A percentile compares a stretch with the other conserved stretches of the same genome.
Conservation (phyloP, 495 filamentous ascomycete genomes). For the Neurospora cerealis region DNA sequence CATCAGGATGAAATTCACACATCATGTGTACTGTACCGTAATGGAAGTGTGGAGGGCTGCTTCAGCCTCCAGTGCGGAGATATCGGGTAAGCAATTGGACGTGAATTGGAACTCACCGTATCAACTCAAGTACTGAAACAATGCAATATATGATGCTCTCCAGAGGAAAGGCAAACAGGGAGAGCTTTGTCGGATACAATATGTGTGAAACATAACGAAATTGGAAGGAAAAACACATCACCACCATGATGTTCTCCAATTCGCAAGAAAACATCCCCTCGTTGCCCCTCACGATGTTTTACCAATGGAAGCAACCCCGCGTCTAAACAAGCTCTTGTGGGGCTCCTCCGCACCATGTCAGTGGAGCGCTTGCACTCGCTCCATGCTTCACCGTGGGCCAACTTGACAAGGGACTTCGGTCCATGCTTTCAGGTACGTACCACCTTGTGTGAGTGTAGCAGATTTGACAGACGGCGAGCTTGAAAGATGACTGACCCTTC, state of each 20-base stretch:
- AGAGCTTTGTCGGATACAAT: background rate
- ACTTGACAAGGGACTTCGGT: background rate
- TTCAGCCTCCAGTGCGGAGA: background rate
- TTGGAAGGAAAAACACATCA: background rate
- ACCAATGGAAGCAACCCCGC: background rate
- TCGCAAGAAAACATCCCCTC: background rate
- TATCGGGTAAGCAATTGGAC: background rate
- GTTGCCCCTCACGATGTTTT: background rate
- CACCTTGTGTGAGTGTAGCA: background rate
- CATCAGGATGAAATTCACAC: background rate
- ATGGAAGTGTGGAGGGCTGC: background rate
- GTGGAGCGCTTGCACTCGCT: background rate
- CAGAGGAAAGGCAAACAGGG: background rate
- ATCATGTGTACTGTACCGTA: background rate
- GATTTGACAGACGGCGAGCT: background rate
- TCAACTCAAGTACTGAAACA: background rate
- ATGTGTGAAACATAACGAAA: background rate
- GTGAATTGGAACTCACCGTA: background rate
- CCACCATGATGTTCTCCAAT: background rate
- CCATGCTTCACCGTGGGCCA: background rate
- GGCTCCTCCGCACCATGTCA: background rate
- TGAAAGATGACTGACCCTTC: background rate
- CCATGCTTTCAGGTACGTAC: background rate
- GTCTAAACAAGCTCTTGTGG: background rate
- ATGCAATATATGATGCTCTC: background rate